Evolutionary conservation across 73 alveolate species (phyloP).

Genomic region (Paramecium pentaurelia): DNA sequence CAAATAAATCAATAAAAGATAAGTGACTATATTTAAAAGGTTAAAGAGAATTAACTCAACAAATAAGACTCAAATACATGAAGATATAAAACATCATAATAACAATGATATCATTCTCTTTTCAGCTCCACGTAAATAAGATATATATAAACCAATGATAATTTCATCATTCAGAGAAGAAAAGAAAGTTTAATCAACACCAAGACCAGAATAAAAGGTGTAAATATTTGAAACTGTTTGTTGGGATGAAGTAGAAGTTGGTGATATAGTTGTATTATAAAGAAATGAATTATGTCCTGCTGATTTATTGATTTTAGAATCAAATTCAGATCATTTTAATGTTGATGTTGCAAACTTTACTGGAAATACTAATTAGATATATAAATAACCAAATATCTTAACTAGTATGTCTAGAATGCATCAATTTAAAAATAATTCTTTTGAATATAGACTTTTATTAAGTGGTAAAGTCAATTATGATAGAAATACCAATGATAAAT

Average conservation of each 20-base stretch:
- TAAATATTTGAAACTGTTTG: slow-evolving; percentile 13
- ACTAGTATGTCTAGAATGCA: neutral
- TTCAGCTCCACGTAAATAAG: neutral
- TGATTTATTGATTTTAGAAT: slow-evolving; percentile 43
- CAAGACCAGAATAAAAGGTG: neutral
- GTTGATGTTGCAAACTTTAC: neutral
- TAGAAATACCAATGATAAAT: neutral
- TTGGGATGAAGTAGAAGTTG: slow-evolving; percentile 49
- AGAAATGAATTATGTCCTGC: slow-evolving; percentile 53
- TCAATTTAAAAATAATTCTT: neutral
- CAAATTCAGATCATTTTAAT: neutral
- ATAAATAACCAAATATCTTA: neutral
- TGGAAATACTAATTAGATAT: slow-evolving; percentile 4
- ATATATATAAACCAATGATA: neutral
- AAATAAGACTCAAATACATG: neutral
- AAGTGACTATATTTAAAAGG: neutral
- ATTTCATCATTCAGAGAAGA: neutral
- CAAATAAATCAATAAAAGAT: neutral
- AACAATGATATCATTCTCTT: neutral
- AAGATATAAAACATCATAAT: neutral
- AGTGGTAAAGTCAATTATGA: slow-evolving; percentile 7
- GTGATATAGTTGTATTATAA: slow-evolving; percentile 49
- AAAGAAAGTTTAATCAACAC: neutral
- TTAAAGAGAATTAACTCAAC: neutral
- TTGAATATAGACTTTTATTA: neutral